phyloP scores from a whole-genome alignment of 2,329 filamentous ascomycete species.

The Ustulina deusta region DNA sequence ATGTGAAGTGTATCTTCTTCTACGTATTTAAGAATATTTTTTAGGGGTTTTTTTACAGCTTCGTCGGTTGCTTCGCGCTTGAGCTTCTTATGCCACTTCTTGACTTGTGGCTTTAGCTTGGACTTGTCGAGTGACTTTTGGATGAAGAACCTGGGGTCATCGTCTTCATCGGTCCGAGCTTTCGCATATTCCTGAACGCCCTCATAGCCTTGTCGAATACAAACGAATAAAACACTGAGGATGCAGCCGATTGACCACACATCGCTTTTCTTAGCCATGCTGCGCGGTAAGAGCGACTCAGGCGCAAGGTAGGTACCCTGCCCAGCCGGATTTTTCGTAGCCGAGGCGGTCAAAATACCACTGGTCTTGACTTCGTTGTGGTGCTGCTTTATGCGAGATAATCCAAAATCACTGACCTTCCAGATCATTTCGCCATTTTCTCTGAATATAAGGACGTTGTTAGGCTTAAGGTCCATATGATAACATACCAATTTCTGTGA shows the following conservation, averaged over 20 bases:
- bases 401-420: conserved; percentile 4
- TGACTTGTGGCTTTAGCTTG: background rate
- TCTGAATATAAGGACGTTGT: background rate
- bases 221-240: background rate
- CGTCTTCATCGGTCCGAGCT: too few species aligned
- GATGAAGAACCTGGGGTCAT: too few species aligned
- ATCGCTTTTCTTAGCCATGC: background rate
- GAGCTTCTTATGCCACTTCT: background rate
- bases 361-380: background rate
- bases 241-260: background rate
- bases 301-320: background rate
- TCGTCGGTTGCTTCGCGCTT: background rate
- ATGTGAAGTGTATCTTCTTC: background rate
- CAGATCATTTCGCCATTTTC: background rate
- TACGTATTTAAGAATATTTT: background rate
- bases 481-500: too few species aligned
- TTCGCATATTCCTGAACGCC: background rate
- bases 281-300: background rate
- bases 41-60: background rate
- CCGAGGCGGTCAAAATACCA: background rate
- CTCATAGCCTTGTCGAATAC: background rate
- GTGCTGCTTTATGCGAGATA: background rate
- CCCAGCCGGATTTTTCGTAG: background rate
- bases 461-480: background rate
- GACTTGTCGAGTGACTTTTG: too few species aligned